Conservation (phyloP, 1,284 basidiomycete species). For the Athelia psychrophila region DNA sequence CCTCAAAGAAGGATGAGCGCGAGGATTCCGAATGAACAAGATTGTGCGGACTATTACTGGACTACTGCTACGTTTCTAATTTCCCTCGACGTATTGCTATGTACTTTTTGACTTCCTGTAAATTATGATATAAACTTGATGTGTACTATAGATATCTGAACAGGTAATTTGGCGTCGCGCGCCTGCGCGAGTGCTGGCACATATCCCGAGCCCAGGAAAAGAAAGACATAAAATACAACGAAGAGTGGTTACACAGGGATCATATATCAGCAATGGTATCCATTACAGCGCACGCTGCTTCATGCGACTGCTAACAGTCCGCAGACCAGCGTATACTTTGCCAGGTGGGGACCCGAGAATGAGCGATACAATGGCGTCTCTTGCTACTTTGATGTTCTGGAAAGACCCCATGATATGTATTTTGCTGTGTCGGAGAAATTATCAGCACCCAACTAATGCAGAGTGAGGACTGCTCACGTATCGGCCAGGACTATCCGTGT, state of each 20-base stretch:
- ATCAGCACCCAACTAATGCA: slow-evolving; percentile 8
- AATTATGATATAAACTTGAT: too few species aligned
- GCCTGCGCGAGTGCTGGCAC: too few species aligned
- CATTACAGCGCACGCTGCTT: slow-evolving; percentile 77
- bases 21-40: slow-evolving; percentile 10
- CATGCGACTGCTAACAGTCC: slow-evolving; percentile 92
- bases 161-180: too few species aligned
- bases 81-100: too few species aligned
- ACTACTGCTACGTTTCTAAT: too few species aligned
- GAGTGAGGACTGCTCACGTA: slow-evolving; percentile 57
- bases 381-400: slow-evolving; percentile 96
- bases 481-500: slow-evolving; percentile 97
- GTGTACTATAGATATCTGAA: too few species aligned
- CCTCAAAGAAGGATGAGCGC: slow-evolving; percentile 27
- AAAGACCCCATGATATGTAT: slow-evolving; percentile 94
- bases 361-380: slow-evolving; percentile 93
- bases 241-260: background rate
- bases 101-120: too few species aligned
- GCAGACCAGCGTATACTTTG: slow-evolving; percentile 91
- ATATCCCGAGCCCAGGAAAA: too few species aligned
- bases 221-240: too few species aligned
- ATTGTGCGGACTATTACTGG: too few species aligned
- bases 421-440: slow-evolving; percentile 51
- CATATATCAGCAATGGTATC: background rate
- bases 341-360: slow-evolving; percentile 96